phyloP scores from a whole-genome alignment of 805 yeast genomes.

The Wickerhamiella bombiphila region DNA sequence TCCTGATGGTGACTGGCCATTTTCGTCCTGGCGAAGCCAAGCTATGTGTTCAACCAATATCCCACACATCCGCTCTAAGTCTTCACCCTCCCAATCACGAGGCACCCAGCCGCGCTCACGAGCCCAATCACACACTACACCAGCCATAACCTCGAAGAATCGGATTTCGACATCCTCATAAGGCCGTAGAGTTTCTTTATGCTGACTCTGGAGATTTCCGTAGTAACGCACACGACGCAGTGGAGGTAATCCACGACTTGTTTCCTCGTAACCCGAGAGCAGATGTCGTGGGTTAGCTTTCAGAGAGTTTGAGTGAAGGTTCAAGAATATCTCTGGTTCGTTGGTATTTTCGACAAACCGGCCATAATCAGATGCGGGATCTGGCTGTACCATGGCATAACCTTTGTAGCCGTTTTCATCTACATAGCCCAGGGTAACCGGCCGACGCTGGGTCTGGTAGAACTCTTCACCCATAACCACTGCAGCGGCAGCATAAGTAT shows the following conservation, averaged over 20 bases:
- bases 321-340: conserved; percentile 5
- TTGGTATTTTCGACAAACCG: conserved; percentile 5
- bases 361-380: conserved; percentile 46
- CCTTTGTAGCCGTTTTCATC: conserved; percentile 11
- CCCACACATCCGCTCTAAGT: conserved; percentile 11
- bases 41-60: conserved; percentile 9
- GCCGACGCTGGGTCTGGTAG: conserved; percentile 34
- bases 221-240: conserved; percentile 10
- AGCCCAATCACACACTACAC: conserved; percentile 17
- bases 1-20: not conserved
- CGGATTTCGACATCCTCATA: conserved; percentile 12
- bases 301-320: conserved; percentile 16
- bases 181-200: conserved; percentile 3
- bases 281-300: conserved; percentile 15
- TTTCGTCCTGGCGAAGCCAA: conserved; percentile 12
- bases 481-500: conserved; percentile 61
- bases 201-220: conserved; percentile 10
- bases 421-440: conserved; percentile 26
- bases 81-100: conserved; percentile 11
- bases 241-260: conserved; percentile 11
- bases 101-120: conserved; percentile 8
- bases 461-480: conserved; percentile 43
- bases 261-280: conserved; percentile 8
- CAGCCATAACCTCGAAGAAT: conserved; percentile 9
- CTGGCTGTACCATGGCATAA: conserved; percentile 51